Percentiles rank a stretch among this genome's conserved stretches.
phyloP scores from a whole-genome alignment of 1,284 basidiomycete genomes.

The Malassezia psittaci region DNA sequence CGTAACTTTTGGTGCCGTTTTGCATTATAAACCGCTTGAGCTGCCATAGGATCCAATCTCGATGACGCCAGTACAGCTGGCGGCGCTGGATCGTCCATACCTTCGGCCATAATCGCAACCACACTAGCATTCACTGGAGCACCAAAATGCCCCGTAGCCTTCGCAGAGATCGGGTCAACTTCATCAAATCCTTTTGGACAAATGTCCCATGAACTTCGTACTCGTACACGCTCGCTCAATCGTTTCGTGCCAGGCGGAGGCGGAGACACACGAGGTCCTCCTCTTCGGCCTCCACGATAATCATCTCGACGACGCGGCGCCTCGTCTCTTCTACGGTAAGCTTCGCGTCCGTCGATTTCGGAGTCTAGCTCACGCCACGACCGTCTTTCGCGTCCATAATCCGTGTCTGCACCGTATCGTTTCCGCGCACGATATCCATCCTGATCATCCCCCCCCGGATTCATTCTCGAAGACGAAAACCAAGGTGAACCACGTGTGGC shows the following conservation, averaged over 20 bases:
- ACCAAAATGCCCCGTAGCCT: slow-evolving; percentile 92
- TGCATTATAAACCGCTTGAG: slow-evolving; percentile 11
- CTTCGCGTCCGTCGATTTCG: slow-evolving; percentile 3
- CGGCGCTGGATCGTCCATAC: slow-evolving; percentile 3
- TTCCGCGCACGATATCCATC: slow-evolving; percentile 1
- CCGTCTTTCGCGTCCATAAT: slow-evolving; percentile 20
- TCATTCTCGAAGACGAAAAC: not conserved
- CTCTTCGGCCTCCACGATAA: slow-evolving; percentile 51
- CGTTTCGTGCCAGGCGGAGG: slow-evolving; percentile 77
- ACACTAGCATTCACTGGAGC: slow-evolving; percentile 12
- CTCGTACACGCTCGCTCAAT: slow-evolving; percentile 71
- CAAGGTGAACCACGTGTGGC: not conserved
- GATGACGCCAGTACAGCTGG: not conserved
- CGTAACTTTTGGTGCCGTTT: slow-evolving; percentile 64
- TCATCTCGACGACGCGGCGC: slow-evolving; percentile 49
- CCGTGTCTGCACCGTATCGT: slow-evolving; percentile 18
- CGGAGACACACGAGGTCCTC: slow-evolving; percentile 70
- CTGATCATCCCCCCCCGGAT: not conserved
- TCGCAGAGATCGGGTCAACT: slow-evolving; percentile 86
- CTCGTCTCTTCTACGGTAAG: slow-evolving; percentile 42
- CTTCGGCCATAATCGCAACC: slow-evolving; percentile 5
- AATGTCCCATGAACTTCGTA: slow-evolving; percentile 88
- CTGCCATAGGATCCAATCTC: slow-evolving; percentile 1
- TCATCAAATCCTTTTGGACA: slow-evolving; percentile 89
- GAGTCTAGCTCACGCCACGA: slow-evolving; percentile 3